Evolutionary conservation across 1,139 yeast genomes (phyloP), one percentile per base, ranked within the genome.

Genomic region (Suhomyces atakaporum): DNA sequence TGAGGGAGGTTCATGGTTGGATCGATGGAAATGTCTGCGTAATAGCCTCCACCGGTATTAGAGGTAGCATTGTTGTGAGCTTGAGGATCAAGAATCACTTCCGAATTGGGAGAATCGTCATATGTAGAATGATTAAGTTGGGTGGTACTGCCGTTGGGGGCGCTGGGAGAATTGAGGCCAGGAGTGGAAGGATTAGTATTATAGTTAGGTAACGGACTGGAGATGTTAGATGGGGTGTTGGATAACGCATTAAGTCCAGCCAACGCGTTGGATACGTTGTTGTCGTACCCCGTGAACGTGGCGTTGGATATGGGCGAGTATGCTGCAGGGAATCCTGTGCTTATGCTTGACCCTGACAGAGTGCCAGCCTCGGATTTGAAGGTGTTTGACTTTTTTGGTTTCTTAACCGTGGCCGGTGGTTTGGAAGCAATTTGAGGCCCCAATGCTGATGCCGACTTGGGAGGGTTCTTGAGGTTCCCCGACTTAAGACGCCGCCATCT

Each of bases 401-500:
- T 58, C 33, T 57, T 60, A 20, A 46, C 36, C 33, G 39, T 12
- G 16, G 25, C 9, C 4, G 38, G 13, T 7, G 33, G 38, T 14
- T 43, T 45, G 19, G 41, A 36, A 22, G 36, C 41, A 35, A 39
- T 32, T 24, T 39, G 43, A 16, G 49, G 39, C 15, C 52, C 57
- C 31, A 45, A 35, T 4, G 49, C 50, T 3, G 65, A 60, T 3
- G 68, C 70, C 32, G 72, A 66, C 45, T 73, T 73, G 4, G 81
- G 78, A 7, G 76, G 75, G 46, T 70, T 70, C 58, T 80, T 81
- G 49, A 80, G 62, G 46, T 78, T 77, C 1, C 86, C 86, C 9
- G 79, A 73, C 56, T 79, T 77, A 41, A 84, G 67, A 41, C 90
- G 60, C 59, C 90, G 72, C 90, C 90, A 83, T 52, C 90, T 70